Conservation (phyloP, 2,329 filamentous ascomycete genomes). For the Parascedosporium putredinis region DNA sequence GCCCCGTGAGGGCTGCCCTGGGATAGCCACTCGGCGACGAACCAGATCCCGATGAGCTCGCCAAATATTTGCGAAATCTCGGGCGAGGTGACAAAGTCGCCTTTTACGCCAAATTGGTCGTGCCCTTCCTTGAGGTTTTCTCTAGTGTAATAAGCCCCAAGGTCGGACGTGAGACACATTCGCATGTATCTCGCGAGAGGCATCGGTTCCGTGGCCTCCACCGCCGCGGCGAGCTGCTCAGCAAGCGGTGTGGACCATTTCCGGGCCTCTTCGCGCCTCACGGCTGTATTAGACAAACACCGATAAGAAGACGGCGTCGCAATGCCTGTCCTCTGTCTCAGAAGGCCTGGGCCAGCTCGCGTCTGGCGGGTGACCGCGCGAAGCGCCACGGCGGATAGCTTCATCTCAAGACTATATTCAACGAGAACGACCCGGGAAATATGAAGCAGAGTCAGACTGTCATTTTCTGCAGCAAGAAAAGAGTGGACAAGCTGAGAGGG, state of each 20-base stretch:
- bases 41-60: conserved; percentile 88
- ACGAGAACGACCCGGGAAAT: not conserved
- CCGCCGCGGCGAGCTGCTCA: conserved; percentile 76
- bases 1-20: conserved; percentile 65
- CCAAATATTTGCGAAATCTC: conserved; percentile 98
- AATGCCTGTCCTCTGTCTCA: not conserved
- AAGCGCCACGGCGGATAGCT: not conserved
- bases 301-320: not conserved
- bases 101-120: conserved; percentile 85
- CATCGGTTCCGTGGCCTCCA: conserved; percentile 79
- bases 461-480: not conserved
- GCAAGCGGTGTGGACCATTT: conserved; percentile 90
- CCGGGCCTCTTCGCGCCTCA: conserved; percentile 28
- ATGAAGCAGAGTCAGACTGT: not conserved
- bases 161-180: conserved; percentile 86
- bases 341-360: not conserved
- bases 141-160: conserved; percentile 83
- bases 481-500: not conserved
- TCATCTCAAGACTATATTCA: conserved; percentile 1
- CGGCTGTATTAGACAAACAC: conserved; percentile 1
- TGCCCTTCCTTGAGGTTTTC: conserved; percentile 54
- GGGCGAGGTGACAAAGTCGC: conserved; percentile 93
- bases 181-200: conserved; percentile 95
- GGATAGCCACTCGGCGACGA: conserved; percentile 91
- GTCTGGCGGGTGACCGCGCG: conserved; percentile 1